Percentiles rank a stretch among this genome's conserved stretches.
Evolutionary conservation across 768 basidiomycete genomes (phyloP).

Genomic region (Calocybe indica): DNA sequence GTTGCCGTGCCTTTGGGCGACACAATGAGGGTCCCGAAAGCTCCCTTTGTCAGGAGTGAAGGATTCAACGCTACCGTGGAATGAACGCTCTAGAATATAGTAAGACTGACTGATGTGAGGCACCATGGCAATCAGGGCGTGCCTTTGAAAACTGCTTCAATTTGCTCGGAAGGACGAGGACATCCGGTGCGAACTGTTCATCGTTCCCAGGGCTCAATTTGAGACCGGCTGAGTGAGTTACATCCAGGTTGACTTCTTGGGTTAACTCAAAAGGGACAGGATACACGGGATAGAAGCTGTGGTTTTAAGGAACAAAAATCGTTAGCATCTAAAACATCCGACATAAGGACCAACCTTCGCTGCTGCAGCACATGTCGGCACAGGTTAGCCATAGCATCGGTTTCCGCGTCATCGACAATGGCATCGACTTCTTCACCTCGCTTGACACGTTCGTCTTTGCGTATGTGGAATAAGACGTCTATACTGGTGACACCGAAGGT

Average conservation of each 20-base stretch:
- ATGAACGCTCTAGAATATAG: constrained; percentile 57
- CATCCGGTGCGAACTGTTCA: constrained; percentile 61
- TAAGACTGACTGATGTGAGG: not conserved
- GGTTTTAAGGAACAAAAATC: not conserved
- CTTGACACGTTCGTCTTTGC: constrained; percentile 75
- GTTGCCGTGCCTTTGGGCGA: constrained; percentile 15
- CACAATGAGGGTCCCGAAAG: constrained; percentile 43
- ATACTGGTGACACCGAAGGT: constrained; percentile 77
- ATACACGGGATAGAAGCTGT: constrained; percentile 93
- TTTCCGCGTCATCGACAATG: constrained; percentile 36
- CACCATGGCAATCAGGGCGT: not conserved
- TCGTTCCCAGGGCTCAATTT: constrained; percentile 30
- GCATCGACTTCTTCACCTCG: constrained; percentile 59
- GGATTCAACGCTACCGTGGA: constrained; percentile 82
- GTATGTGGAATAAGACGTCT: constrained; percentile 85
- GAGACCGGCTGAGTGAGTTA: constrained; percentile 60
- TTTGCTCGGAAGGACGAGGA: constrained; percentile 82
- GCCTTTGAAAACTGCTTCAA: constrained; percentile 92
- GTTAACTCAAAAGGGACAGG: constrained; percentile 73
- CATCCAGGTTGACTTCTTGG: constrained; percentile 83
- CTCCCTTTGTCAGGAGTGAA: constrained; percentile 61
- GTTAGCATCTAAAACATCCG: not conserved
- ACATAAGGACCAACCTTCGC: constrained; percentile 51
- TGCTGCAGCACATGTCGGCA: constrained; percentile 83
- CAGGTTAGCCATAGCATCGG: constrained; percentile 75